Evolutionary conservation across 192 early-diverging fungal genomes (phyloP).

Genomic region (Jimgerdemannia lactiflua): DNA sequence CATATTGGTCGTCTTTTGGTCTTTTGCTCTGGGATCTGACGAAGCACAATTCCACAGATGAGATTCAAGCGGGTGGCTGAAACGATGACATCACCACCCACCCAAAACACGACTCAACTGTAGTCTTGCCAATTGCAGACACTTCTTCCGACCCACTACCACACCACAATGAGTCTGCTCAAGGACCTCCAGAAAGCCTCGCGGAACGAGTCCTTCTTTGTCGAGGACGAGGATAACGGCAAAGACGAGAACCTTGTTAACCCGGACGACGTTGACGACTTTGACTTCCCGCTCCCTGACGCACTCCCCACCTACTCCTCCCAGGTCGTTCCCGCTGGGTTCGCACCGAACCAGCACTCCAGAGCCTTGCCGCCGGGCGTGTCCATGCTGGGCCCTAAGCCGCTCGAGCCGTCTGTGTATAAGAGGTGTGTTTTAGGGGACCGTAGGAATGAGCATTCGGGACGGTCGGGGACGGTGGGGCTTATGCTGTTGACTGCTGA

Average conservation of each 20-base stretch:
- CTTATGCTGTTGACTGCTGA: background rate
- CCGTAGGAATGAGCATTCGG: constrained; percentile 19
- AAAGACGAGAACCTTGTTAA: background rate
- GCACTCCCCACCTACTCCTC: constrained; percentile 16
- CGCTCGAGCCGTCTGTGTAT: constrained; percentile 12
- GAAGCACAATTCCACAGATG: no score
- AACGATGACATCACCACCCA: no score
- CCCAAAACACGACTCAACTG: no score
- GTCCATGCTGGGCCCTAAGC: constrained; percentile 2
- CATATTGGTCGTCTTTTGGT: no score
- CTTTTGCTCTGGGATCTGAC: no score
- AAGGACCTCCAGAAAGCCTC: constrained; percentile 39
- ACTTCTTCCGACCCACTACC: no score
- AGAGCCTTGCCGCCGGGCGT: background rate
- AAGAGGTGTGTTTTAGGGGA: constrained; percentile 25
- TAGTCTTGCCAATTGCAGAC: no score
- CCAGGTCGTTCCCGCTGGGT: constrained; percentile 5
- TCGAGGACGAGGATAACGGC: constrained; percentile 10
- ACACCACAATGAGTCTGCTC: constrained; percentile 29
- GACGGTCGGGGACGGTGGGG: no score
- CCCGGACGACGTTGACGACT: constrained; percentile 48
- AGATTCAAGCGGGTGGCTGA: no score
- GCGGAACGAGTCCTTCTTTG: constrained; percentile 38
- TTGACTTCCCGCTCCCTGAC: constrained; percentile 47
- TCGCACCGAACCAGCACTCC: constrained; percentile 5